Conservation (phyloP, 2,329 filamentous ascomycete genomes). For the Penicillium sp. region DNA sequence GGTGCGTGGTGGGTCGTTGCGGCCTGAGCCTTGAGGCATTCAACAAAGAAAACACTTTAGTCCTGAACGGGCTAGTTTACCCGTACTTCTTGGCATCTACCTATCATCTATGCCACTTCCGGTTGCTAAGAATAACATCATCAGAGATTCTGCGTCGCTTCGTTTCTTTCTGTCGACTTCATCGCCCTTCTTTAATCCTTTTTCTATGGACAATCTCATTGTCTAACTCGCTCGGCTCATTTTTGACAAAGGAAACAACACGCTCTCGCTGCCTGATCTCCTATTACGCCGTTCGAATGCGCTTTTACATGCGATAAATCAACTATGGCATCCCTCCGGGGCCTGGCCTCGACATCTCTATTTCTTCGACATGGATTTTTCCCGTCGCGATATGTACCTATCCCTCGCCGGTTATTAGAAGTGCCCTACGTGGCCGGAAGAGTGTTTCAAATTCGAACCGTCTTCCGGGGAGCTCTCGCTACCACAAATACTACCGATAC, state of each 20-base stretch:
- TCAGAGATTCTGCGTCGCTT: background rate
- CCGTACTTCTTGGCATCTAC: background rate
- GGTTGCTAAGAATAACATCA: background rate
- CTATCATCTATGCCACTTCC: no score
- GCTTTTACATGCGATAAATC: background rate
- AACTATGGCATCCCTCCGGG: constrained; percentile 10
- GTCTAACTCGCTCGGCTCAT: background rate
- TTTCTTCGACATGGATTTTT: constrained; percentile 10
- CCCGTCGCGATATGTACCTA: constrained; percentile 4
- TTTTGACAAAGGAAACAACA: background rate
- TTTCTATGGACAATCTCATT: background rate
- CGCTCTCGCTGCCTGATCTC: background rate
- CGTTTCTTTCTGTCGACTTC: background rate
- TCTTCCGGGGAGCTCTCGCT: constrained; percentile 3
- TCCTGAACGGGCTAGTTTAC: background rate
- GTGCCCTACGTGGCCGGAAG: background rate
- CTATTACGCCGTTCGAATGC: background rate
- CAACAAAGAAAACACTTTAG: background rate
- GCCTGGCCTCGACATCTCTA: constrained; percentile 4
- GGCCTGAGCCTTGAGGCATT: background rate
- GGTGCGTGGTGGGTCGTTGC: background rate
- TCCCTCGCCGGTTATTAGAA: background rate
- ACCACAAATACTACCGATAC: background rate
- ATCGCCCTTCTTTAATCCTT: background rate
- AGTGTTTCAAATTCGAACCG: background rate